These are phyloP conservation scores for Colletotrichum falcatum DNA, from an alignment of 2,329 filamentous ascomycete species.

Conservation along the genomic window DNA sequence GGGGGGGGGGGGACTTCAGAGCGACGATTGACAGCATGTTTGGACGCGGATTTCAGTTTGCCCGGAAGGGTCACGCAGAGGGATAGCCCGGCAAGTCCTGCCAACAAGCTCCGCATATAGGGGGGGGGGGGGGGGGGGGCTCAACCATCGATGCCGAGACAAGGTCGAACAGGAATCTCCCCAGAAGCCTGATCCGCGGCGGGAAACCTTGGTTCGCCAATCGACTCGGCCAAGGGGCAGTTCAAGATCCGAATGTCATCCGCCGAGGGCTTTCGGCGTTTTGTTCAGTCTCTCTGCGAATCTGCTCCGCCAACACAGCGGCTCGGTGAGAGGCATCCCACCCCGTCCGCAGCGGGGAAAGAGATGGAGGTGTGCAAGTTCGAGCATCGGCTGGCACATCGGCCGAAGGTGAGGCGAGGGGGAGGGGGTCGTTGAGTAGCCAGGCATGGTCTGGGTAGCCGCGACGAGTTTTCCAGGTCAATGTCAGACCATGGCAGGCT, in stretches of 20 bases:
- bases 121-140: slow-evolving; percentile 1
- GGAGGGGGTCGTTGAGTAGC: background rate
- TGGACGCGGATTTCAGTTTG: slow-evolving; percentile 8
- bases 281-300: background rate
- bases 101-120: background rate
- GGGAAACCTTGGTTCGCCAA: background rate
- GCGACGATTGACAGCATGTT: slow-evolving; percentile 24
- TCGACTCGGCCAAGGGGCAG: background rate
- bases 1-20: slow-evolving; percentile 20
- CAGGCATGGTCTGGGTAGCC: background rate
- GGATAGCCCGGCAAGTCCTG: background rate
- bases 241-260: background rate
- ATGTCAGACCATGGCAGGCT: background rate
- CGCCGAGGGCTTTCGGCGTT: background rate
- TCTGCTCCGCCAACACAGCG: background rate
- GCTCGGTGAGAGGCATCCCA: background rate
- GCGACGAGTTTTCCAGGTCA: too few relatives aligned
- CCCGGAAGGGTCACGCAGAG: background rate
- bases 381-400: too few relatives aligned
- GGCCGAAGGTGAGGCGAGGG: background rate
- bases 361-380: background rate
- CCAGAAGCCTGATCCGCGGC: slow-evolving; percentile 9
- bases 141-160: background rate
- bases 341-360: too few relatives aligned
- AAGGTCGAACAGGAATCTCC: background rate